Evolutionary conservation across 2,329 filamentous ascomycete genomes (phyloP), one percentile per base, ranked within the genome.

Genomic region (Ciborinia camelliae): DNA sequence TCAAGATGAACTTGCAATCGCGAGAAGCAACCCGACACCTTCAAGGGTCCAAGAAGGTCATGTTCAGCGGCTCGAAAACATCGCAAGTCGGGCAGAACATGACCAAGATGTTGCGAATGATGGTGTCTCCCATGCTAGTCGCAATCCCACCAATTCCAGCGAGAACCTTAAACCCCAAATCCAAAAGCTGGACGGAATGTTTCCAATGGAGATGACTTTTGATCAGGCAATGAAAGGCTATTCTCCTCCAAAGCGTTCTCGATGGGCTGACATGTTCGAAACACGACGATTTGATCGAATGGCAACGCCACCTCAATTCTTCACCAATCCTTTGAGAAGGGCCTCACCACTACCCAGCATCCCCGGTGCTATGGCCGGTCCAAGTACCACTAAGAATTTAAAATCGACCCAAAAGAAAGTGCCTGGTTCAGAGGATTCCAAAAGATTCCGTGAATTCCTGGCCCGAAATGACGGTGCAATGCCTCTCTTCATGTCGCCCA

Each of bases 231-330:
- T 59, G 28, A 59, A 59, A 4, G 10, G 7, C 8, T 35, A 53
- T 8, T 47, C n/a, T 26, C 30, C 55, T 7, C 55, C 41, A 20
- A 59, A 47, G n/a, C 55, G 55, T n/a, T 59, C 55, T 10, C 55
- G 55, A 8, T 47, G 55, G 55, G 30, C 32, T 9, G 55, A 59
- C 10, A 26, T 59, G n/a, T 59, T 59, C 28, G 55, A 59, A 10
- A 18, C 55, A 20, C 20, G 28, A 20, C 28, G 3, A 14, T 48
- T 18, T 48, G 45, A 59, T 23, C n/a, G 30, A 14, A 37, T 18
- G 3, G 1, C 3, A 20, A 30, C 30, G 0, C n/a, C n/a, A 3
- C 4, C 43, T 2, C 8, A 7, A 14, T 12, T 39, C 39, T 5
- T 10, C 4, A 35, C 8, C 0, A 35, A 4, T 4, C 5, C 15